Conservation (phyloP, 2,329 filamentous ascomycete species). For the Cladosporium sp. region DNA sequence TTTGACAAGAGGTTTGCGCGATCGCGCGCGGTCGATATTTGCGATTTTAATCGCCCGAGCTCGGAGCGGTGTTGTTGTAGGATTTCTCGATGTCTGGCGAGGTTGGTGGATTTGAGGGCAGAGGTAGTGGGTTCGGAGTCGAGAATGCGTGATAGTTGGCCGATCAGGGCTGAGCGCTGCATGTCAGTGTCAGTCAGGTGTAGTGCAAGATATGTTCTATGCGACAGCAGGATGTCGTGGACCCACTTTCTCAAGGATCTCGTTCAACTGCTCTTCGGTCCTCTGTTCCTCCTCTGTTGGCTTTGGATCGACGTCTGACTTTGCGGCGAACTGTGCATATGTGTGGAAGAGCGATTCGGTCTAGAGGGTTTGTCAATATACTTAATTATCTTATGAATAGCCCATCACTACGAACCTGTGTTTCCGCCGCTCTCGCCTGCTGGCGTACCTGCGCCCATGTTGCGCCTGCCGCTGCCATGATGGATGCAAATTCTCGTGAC, state of each 20-base stretch:
- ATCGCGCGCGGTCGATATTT: slow-evolving; percentile 74
- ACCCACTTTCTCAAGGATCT: slow-evolving; percentile 73
- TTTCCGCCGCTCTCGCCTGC: slow-evolving; percentile 82
- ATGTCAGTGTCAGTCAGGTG: slow-evolving; percentile 14
- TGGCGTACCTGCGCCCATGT: slow-evolving; percentile 92
- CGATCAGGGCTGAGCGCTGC: slow-evolving; percentile 75
- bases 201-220: not conserved
- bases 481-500: not conserved
- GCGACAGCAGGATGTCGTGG: not conserved
- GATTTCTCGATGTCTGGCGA: slow-evolving; percentile 85
- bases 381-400: slow-evolving; percentile 10
- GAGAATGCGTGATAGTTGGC: slow-evolving; percentile 80
- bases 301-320: slow-evolving; percentile 73
- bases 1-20: slow-evolving; percentile 85
- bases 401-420: slow-evolving; percentile 60
- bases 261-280: slow-evolving; percentile 76
- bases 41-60: slow-evolving; percentile 67
- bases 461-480: slow-evolving; percentile 38
- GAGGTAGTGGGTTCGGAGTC: slow-evolving; percentile 91
- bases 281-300: slow-evolving; percentile 79
- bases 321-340: slow-evolving; percentile 86
- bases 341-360: slow-evolving; percentile 78
- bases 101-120: slow-evolving; percentile 94
- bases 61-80: slow-evolving; percentile 83
- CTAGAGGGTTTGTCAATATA: slow-evolving; percentile 43